Evolutionary conservation across 2,329 filamentous ascomycete genomes (phyloP), one percentile per base, ranked within the genome.

Genomic region (Trichoderma koningiopsis): DNA sequence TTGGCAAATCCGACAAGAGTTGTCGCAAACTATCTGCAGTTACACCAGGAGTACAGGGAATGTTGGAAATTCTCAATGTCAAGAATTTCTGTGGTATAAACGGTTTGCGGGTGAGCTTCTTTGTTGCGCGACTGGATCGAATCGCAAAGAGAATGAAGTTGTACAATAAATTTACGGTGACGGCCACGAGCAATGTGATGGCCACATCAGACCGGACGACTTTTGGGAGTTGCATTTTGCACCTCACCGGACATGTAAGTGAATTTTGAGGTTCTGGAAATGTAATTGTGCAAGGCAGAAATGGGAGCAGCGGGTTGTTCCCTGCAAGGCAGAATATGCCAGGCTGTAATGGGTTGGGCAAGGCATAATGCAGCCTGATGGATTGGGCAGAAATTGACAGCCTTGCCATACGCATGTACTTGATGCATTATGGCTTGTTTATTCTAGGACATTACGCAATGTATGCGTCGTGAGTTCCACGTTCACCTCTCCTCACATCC

Each of bases 41-140:
- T 14, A 58, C 37, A 11, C 13, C 14, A 35, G 33, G 11, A 14
- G 13, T 35, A 11, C 40, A 24, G 1, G 63, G 63, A 19, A 67
- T 67, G 4, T 52, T 67, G 35, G 63, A 59, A n/a, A 67, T 67
- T 13, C 63, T 67, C n/a, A 66, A 47, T 1, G 62, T 66, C 27
- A 57, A 29, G 19, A 22, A 49, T 6, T 24, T 31, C 19, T 57
- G 31, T n/a, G 43, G 31, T 6, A 24, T 5, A 35, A 22, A 35
- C 31, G 31, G 47, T 24, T 49, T 49, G n/a, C n/a, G 47, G 7
- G 2, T 24, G n/a, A 2, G 2, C 47, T 13, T 24, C 4, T 49
- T 49, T 24, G 8, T 13, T 49, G 47, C 47, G n/a, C 47, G 47
- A 49, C 6, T 24, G 22, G 47, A 49, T 49, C 47, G 47, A 49